Evolutionary conservation across 2,329 filamentous ascomycete species (phyloP), one percentile per base, ranked within the genome.

Genomic region (Alternaria alternata): DNA sequence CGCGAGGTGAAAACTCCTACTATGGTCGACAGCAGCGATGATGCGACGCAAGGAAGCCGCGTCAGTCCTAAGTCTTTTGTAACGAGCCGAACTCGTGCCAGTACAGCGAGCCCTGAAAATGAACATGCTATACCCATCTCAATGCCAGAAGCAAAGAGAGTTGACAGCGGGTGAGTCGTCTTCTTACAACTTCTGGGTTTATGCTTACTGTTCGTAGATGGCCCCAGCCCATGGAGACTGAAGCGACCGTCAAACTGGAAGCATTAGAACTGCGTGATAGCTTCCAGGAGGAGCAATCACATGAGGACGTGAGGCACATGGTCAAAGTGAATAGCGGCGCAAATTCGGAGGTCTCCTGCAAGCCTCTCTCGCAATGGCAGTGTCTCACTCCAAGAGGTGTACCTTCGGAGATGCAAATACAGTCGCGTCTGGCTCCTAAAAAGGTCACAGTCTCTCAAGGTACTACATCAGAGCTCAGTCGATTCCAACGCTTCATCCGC

Each of bases 401-500:
- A n/a, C 64, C 64, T 11, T 56, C 61, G 14, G 62, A 65, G 16
- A 60, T 60, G 14, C 57, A 60, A 34, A 65, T 73, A 32, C 63
- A 65, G 22, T 60, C 68, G 18, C 64, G 61, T 39, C 59, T 66
- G 1, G 52, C 48, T n/a, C 48, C 62, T 18, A 58, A 63, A 5
- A 71, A 70, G 26, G 62, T 63, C 20, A 57, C 66, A 12, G 55
- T 62, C 26, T 56, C 64, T 4, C 66, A 70, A 14, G 71, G 62
- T 53, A 72, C 58, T 30, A 61, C 68, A 8, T 24, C 71, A 7
- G 72, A 74, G 26, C 70, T 75, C 34, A 77, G 69, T 20, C 74
- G 81, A 8, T 78, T 88, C 58, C 84, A 87, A 70, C 81, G 82
- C 8, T 85, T 87, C 64, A 82, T 87, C 48, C 78, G 81, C 34